Percentiles rank a stretch among this genome's conserved stretches.
Evolutionary conservation across 176 grass and related monocot species (phyloP).

Genomic region (Lolium perenne): DNA sequence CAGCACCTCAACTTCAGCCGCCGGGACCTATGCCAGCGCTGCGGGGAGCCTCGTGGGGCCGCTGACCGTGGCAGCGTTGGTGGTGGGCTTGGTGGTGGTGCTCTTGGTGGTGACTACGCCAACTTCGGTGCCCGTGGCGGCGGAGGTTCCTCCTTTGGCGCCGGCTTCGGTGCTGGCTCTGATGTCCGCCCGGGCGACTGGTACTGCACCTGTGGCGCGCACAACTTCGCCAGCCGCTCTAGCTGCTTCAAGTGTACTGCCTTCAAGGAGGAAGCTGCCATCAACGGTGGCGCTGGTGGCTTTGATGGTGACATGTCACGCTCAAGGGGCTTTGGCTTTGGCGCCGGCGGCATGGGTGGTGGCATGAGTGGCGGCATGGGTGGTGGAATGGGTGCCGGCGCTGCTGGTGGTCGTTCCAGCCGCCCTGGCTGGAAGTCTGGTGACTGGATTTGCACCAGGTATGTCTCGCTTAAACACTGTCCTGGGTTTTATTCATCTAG

Average conservation of each 20-base stretch:
- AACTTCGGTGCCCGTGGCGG: slow-evolving; percentile 71
- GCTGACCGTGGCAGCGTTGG: slow-evolving; percentile 58
- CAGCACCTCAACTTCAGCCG: slow-evolving; percentile 99
- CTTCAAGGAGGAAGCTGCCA: slow-evolving; percentile 79
- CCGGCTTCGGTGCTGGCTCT: slow-evolving; percentile 60
- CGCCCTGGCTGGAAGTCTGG: slow-evolving; percentile 91
- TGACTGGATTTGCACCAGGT: slow-evolving; percentile 99
- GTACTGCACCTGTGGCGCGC: slow-evolving; percentile 88
- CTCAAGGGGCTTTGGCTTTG: slow-evolving; percentile 70
- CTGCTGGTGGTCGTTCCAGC: slow-evolving; percentile 35
- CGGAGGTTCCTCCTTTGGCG: slow-evolving; percentile 64
- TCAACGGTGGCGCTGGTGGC: slow-evolving; percentile 61
- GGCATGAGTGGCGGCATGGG: slow-evolving; percentile 24
- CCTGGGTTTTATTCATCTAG: background rate
- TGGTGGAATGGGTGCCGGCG: slow-evolving; percentile 25
- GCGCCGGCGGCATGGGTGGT: slow-evolving; percentile 37
- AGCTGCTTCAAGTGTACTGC: slow-evolving; percentile 90
- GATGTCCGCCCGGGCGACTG: slow-evolving; percentile 96
- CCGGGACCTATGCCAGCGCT: slow-evolving; percentile 84
- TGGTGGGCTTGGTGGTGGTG: slow-evolving; percentile 37
- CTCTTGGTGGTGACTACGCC: slow-evolving; percentile 57
- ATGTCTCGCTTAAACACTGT: slow-evolving; percentile 18
- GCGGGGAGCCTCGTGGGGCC: slow-evolving; percentile 64
- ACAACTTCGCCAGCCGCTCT: slow-evolving; percentile 98
- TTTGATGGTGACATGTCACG: slow-evolving; percentile 77